phyloP scores from a whole-genome alignment of 441 rosid species.

The Isatis lusitanica region DNA sequence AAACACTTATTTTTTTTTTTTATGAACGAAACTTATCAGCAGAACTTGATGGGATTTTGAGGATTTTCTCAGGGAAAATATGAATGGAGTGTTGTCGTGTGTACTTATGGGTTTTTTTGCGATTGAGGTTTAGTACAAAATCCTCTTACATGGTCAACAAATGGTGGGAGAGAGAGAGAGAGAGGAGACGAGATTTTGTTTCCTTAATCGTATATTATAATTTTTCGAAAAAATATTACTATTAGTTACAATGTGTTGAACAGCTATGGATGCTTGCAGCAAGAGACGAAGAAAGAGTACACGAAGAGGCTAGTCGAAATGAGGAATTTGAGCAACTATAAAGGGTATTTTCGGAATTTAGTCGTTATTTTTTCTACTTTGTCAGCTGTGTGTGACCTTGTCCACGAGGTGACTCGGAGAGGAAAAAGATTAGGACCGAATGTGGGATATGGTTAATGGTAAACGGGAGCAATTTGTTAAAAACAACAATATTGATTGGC shows the following conservation, averaged over 20 bases:
- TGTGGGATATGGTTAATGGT: neutral
- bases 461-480: neutral
- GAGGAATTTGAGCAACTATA: conserved; percentile 3
- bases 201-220: conserved; percentile 3
- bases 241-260: conserved; percentile 13
- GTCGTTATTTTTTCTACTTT: neutral
- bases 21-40: neutral
- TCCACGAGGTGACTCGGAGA: neutral
- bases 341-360: conserved; percentile 28
- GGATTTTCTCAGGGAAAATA: neutral
- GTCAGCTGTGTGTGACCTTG: neutral
- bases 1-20: neutral
- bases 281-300: neutral
- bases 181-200: neutral
- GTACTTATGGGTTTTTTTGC: neutral
- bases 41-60: neutral
- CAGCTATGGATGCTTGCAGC: conserved; percentile 5
- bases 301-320: neutral
- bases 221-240: neutral
- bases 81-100: conserved; percentile 14
- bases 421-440: neutral
- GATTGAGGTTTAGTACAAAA: conserved; percentile 15
- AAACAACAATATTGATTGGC: no score
- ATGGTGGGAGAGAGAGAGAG: neutral
- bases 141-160: conserved; percentile 30